Conservation (phyloP, 768 basidiomycete genomes). For the Leccinum pellstonianum region DNA sequence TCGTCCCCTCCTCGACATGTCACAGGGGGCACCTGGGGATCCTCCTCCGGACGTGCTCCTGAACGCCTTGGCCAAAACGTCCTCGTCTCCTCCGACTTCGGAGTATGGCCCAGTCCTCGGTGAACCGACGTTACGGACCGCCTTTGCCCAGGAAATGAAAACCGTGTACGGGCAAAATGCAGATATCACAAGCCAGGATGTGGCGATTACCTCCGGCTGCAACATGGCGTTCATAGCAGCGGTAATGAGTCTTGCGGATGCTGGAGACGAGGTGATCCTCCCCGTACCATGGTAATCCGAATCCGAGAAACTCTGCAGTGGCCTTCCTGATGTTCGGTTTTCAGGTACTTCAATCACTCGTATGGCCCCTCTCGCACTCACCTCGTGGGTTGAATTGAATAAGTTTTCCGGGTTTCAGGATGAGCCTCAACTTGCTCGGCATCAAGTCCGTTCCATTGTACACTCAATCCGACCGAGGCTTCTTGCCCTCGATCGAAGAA, state of each 20-base stretch:
- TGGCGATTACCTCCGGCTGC: slow-evolving; percentile 70
- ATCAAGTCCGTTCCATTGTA: slow-evolving; percentile 57
- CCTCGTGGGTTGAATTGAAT: neutral
- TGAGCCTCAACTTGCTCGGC: slow-evolving; percentile 64
- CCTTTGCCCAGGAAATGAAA: slow-evolving; percentile 62
- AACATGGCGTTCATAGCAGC: slow-evolving; percentile 68
- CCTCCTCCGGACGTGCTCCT: slow-evolving; percentile 58
- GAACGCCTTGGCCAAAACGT: slow-evolving; percentile 44
- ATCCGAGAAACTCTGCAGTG: neutral
- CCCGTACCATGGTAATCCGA: slow-evolving; percentile 62
- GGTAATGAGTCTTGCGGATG: slow-evolving; percentile 62
- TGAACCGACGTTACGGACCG: slow-evolving; percentile 48
- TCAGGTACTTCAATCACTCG: slow-evolving; percentile 68
- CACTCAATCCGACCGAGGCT: slow-evolving; percentile 50
- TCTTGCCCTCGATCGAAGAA: slow-evolving; percentile 54
- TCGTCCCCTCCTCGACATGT: slow-evolving; percentile 64
- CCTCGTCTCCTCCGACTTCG: slow-evolving; percentile 43
- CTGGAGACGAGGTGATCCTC: slow-evolving; percentile 69
- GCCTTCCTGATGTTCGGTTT: neutral
- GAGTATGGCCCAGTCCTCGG: slow-evolving; percentile 64
- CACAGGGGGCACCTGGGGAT: slow-evolving; percentile 71
- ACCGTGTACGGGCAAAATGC: slow-evolving; percentile 48
- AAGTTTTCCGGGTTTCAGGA: slow-evolving; percentile 38
- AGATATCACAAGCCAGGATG: slow-evolving; percentile 53
- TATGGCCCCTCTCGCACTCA: slow-evolving; percentile 23